These are phyloP conservation scores for Pezicula rhizophila DNA, from an alignment of 2,329 filamentous ascomycete species.

Conservation along the genomic window DNA sequence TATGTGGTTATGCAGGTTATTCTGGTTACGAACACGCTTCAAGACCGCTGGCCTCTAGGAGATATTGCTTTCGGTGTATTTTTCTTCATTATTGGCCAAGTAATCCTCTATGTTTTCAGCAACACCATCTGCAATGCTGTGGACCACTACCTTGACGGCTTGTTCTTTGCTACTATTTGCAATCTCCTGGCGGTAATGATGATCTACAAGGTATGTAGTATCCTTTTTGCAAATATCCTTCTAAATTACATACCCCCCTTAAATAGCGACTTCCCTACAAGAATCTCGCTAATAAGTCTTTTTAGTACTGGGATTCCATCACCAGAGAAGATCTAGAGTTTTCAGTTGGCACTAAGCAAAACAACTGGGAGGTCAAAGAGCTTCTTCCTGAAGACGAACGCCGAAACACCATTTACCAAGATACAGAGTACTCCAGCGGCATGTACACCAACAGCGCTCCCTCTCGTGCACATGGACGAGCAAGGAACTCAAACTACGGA, in stretches of 20 bases:
- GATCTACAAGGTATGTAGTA: constrained; percentile 80
- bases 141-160: constrained; percentile 87
- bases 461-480: constrained; percentile 3
- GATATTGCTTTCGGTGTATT: constrained; percentile 86
- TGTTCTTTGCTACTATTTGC: constrained; percentile 91
- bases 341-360: constrained; percentile 87
- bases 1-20: constrained; percentile 86
- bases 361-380: constrained; percentile 99
- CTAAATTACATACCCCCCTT: neutral
- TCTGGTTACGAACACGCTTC: constrained; percentile 80
- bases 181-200: constrained; percentile 97
- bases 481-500: constrained; percentile 27
- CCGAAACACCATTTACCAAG: constrained; percentile 26
- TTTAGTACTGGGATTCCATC: constrained; percentile 96
- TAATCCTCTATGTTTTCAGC: constrained; percentile 87
- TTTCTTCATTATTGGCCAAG: constrained; percentile 88
- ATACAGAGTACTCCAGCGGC: constrained; percentile 20
- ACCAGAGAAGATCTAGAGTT: constrained; percentile 98
- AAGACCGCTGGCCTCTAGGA: constrained; percentile 92
- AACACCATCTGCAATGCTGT: constrained; percentile 75
- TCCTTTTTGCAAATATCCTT: neutral
- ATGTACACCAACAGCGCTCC: constrained; percentile 13
- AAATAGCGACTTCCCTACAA: neutral
- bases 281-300: constrained; percentile 5
- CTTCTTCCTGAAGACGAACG: constrained; percentile 37